Evolutionary conservation across 139 green algal genomes (phyloP).

Genomic region (Chlorella vulgaris): DNA sequence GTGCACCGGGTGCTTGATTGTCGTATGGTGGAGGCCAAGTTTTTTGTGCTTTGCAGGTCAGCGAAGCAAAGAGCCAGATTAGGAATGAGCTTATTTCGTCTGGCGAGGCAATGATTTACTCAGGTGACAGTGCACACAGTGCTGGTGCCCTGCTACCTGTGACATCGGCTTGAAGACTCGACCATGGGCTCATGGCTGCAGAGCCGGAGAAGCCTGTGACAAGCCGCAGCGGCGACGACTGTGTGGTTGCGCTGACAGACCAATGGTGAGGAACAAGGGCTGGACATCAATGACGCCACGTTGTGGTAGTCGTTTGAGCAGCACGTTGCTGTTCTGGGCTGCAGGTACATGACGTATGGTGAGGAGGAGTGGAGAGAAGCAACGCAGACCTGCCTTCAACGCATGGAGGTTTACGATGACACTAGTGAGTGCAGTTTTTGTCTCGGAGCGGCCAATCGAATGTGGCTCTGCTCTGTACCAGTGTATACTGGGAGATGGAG

Average conservation of each 20-base stretch:
- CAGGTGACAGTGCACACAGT: neutral
- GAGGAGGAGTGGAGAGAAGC: conserved; percentile 84
- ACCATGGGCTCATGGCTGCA: too few species aligned
- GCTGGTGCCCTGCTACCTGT: too few species aligned
- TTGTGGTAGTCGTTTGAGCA: neutral
- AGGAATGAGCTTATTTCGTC: conserved; percentile 82
- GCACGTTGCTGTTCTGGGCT: too few species aligned
- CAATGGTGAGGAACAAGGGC: conserved; percentile 84
- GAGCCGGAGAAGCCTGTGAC: conserved; percentile 87
- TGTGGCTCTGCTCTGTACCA: too few species aligned
- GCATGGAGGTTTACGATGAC: conserved; percentile 80
- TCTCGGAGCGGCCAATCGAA: too few species aligned
- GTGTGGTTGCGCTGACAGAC: conserved; percentile 98
- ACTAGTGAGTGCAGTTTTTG: conserved; percentile 4
- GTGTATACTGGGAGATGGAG: too few species aligned
- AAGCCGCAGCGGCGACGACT: conserved; percentile 91
- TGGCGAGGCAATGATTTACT: conserved; percentile 86
- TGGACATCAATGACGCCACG: too few species aligned
- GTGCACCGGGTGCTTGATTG: neutral
- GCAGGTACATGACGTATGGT: conserved; percentile 87
- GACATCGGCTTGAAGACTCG: too few species aligned
- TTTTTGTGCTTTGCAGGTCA: conserved; percentile 38
- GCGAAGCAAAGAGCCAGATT: conserved; percentile 91
- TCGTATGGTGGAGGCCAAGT: neutral
- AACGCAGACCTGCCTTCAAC: conserved; percentile 56